These are phyloP conservation scores for Neoboletus brunneissimus DNA, from an alignment of 768 basidiomycete genomes.

Conservation along the genomic window DNA sequence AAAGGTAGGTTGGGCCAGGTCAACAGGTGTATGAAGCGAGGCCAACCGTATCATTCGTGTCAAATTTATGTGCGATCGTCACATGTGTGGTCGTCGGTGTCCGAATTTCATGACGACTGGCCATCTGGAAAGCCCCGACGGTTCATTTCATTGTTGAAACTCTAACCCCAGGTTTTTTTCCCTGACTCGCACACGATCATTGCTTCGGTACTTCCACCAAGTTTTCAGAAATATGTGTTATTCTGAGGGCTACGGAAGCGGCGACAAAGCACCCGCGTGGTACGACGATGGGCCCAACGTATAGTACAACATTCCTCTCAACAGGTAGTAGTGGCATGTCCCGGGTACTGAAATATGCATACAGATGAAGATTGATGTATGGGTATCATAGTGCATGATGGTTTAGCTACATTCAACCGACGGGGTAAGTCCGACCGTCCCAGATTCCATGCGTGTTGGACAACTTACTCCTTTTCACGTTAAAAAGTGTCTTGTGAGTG, in stretches of 20 bases:
- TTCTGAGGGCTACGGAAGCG: conserved; percentile 1
- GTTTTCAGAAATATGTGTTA: neutral
- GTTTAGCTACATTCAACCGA: conserved; percentile 12
- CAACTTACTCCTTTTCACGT: conserved; percentile 30
- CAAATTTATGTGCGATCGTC: neutral
- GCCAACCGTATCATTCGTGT: neutral
- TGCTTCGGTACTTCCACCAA: neutral
- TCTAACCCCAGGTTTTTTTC: neutral
- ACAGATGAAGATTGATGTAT: conserved; percentile 29
- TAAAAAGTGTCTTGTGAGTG: conserved; percentile 40
- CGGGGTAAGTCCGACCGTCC: conserved; percentile 10
- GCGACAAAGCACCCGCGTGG: neutral
- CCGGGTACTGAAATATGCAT: conserved; percentile 26
- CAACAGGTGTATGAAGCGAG: too few species aligned
- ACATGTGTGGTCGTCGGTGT: neutral
- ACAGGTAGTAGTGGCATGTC: conserved; percentile 10
- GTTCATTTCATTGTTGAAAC: too few species aligned
- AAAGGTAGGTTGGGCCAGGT: neutral
- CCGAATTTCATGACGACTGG: neutral
- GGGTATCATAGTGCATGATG: conserved; percentile 30
- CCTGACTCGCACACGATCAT: neutral
- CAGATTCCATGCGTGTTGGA: neutral
- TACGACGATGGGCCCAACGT: neutral
- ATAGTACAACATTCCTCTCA: conserved; percentile 20
- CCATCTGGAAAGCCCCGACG: too few species aligned